Percentiles rank a stretch among this genome's conserved stretches.
These are phyloP conservation scores for Styphnolobium japonicum DNA, from an alignment of 306 rosid genomes.

Conservation along the genomic window DNA sequence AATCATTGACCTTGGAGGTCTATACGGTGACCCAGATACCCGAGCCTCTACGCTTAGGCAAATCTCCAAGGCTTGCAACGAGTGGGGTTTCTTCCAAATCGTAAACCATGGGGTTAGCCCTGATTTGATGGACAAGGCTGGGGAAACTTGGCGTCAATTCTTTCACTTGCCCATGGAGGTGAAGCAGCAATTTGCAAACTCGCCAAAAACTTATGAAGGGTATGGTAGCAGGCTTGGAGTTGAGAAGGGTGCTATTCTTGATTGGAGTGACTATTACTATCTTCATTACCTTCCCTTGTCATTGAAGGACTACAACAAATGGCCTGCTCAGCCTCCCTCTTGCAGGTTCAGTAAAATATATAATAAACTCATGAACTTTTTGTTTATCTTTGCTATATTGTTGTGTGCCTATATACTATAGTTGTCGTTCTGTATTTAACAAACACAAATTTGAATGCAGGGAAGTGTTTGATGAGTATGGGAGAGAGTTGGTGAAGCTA, in stretches of 20 bases:
- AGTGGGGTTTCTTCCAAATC: slow-evolving; percentile 81
- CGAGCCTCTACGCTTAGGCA: background rate
- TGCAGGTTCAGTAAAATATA: slow-evolving; percentile 12
- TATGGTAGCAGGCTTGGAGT: slow-evolving; percentile 83
- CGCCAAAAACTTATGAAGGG: slow-evolving; percentile 81
- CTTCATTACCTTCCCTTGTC: slow-evolving; percentile 69
- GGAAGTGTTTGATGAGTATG: slow-evolving; percentile 79
- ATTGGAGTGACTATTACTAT: slow-evolving; percentile 85
- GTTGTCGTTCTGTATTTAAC: background rate
- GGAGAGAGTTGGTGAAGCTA: slow-evolving; percentile 69
- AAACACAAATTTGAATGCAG: slow-evolving; percentile 29
- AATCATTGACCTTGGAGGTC: slow-evolving; percentile 50
- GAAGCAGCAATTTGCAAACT: slow-evolving; percentile 65
- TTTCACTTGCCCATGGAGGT: slow-evolving; percentile 65
- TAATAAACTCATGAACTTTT: background rate
- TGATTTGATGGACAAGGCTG: slow-evolving; percentile 47
- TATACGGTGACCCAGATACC: background rate
- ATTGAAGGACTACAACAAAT: slow-evolving; percentile 58
- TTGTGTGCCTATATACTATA: background rate
- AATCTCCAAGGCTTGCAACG: slow-evolving; percentile 59
- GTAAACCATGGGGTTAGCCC: slow-evolving; percentile 66
- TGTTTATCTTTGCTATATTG: background rate
- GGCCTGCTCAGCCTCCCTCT: slow-evolving; percentile 56
- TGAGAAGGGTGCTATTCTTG: slow-evolving; percentile 78
- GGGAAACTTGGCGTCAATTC: slow-evolving; percentile 57